phyloP scores from a whole-genome alignment of 2,329 filamentous ascomycete genomes.

The Alternaria triticina region DNA sequence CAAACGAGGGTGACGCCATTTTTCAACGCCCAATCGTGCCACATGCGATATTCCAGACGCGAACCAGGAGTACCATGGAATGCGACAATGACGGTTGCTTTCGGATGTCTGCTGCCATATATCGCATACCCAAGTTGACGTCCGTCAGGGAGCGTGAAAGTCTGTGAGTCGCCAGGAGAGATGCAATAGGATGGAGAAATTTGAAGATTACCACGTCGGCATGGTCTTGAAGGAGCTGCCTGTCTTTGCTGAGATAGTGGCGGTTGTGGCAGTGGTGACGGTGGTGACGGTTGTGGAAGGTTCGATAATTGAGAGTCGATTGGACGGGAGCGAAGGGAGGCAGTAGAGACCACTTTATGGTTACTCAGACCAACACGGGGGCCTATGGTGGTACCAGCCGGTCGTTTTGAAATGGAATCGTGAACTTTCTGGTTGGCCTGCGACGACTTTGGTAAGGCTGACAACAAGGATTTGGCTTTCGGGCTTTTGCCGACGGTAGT shows the following conservation, averaged over 20 bases:
- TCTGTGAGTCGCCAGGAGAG: not conserved
- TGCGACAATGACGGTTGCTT: not conserved
- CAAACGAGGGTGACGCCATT: not conserved
- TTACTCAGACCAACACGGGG: not conserved
- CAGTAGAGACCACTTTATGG: not conserved
- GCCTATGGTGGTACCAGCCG: not conserved
- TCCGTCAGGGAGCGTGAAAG: not conserved
- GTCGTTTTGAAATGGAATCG: not conserved
- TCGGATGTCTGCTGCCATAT: not conserved
- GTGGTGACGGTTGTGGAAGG: not conserved
- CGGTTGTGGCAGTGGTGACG: too few species aligned
- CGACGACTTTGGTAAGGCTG: not conserved
- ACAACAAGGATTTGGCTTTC: not conserved
- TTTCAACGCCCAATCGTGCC: not conserved
- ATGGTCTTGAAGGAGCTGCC: not conserved
- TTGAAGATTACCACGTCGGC: not conserved
- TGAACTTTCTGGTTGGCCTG: not conserved
- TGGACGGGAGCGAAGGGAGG: not conserved
- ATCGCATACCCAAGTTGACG: not conserved
- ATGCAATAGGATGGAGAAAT: not conserved
- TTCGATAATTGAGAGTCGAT: not conserved
- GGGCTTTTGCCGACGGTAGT: not conserved
- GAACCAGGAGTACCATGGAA: not conserved
- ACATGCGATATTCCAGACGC: not conserved
- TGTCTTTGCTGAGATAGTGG: not conserved